phyloP scores from a whole-genome alignment of 306 rosid genomes.

The Oemleria cerasiformis region DNA sequence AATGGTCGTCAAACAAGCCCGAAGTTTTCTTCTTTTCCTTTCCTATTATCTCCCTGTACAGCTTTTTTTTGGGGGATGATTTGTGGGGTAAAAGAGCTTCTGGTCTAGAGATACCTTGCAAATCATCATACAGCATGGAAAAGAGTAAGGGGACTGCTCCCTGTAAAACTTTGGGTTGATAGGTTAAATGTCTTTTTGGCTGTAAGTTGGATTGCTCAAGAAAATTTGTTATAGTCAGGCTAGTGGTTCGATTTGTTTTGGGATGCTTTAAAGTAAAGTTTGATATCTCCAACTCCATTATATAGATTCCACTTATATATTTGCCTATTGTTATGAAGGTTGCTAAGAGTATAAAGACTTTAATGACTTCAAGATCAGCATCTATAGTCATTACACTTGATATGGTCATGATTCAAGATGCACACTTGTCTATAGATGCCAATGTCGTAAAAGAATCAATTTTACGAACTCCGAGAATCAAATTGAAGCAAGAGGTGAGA shows the following conservation, averaged over 20 bases:
- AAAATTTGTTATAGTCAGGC: background rate
- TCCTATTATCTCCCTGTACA: background rate
- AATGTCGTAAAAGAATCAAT: conserved; percentile 68
- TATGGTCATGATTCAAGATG: conserved; percentile 62
- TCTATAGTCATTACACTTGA: conserved; percentile 62
- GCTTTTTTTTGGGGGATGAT: too few species aligned
- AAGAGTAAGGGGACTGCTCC: too few species aligned
- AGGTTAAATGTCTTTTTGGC: background rate
- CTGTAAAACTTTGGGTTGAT: background rate
- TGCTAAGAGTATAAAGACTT: conserved; percentile 67
- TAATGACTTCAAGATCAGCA: conserved; percentile 53
- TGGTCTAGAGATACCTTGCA: too few species aligned
- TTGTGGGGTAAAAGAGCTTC: too few species aligned
- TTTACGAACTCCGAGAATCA: conserved; percentile 56
- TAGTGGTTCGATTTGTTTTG: background rate
- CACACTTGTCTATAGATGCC: conserved; percentile 66
- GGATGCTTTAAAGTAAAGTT: background rate
- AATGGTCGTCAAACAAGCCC: too few species aligned
- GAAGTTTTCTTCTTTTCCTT: background rate
- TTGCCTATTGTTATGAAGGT: conserved; percentile 43
- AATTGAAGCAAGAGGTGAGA: conserved; percentile 76
- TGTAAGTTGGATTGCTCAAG: background rate
- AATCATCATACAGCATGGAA: too few species aligned
- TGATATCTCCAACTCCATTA: background rate
- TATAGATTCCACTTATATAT: background rate